Evolutionary conservation across 352 stramenopile genomes (phyloP), one percentile per base, ranked within the genome.

Genomic region (Pythium pyrilobum): DNA sequence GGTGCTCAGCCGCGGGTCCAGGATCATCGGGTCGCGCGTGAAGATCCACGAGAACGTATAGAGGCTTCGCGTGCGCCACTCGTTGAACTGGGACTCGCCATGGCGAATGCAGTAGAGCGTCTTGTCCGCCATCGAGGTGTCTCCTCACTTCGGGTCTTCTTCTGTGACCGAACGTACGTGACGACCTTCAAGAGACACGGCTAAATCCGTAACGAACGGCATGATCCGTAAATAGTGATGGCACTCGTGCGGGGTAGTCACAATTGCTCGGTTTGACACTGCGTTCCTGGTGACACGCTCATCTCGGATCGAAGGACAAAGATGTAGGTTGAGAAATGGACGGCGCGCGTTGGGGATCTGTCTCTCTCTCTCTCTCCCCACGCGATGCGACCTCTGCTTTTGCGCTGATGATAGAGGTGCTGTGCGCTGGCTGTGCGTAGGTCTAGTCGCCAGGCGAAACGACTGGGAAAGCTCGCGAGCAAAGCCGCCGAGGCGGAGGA

Each of bases 41-140:
- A 75, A 89, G 44, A 92, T 69, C 85, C 82, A 95, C 43, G 82
- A 87, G 56, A 93, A 95, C 64, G 82, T 90, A 51, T 63, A 72
- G 27, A 93, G 64, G 40, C 85, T 95, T 51, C 61, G 74, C 41
- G 71, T 78, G 46, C 82, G 81, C 85, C 85, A 95, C 64, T 92
- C 82, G 51, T 95, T 95, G 66, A 82, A 95, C 43, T 83, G 89
- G 6, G 85, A 95, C 69, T 93, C 82, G 51, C 85, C 85, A 46
- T 95, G 85, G 56, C 85, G 82, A 60, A 95, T 89, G 66, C 78
- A 91, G 54, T 95, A 92, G 27, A 95, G 63, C 43, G 71, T 87
- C 74, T 92, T 92, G 37, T 56, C 50, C 15, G 28, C 41, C 44
- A 47, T 66, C n/a, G 5, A 43, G n/a, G 20, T 38, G 11, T 25